Base-by-base conservation (phyloP, 495 filamentous ascomycete species). In the Peziza echinospora region DNA sequence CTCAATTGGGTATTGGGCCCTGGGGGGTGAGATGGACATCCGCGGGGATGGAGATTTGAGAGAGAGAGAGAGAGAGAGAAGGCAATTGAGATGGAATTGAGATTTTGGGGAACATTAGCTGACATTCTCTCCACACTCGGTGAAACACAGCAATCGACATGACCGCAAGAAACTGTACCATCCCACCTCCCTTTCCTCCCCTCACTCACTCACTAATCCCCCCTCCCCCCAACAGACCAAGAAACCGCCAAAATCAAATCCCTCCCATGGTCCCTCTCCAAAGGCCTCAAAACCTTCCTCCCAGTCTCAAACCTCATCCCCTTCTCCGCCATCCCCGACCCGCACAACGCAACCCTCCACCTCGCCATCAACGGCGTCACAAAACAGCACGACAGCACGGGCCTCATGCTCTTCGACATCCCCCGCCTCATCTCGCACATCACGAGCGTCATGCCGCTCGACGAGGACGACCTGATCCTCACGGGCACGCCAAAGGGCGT, bases 401-500 rank as follows among this genome's bases (percentile, higher is more conserved):
- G 73, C 51, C 64, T 96, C 55, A 96, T 97, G 85, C 72, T 97
- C 23, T 91, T 91, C 68, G 66, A 68, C 21, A 84, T 97, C 51
- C 84, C 87, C n/a, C 62, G 78, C 49, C 71, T 87, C 44, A 63
- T 97, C 60, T 79, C 77, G 50, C 84, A 94, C 65, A 91, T 96
- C 55, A 84, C 81, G 41, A 74, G 75, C 53, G 82, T 94, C n/a
- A 92, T 93, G 80, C 84, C 82, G 3, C 67, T 97, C 51, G 80
- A 92, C 65, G 69, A 79, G 59, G 89, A 86, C 37, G 89, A 97
- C 65, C 71, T 96, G 59, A 73, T 97, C 28, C 64, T 97, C 52
- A 96, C 89, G 23, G 89, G 89, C 34, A 97, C 89, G 42, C 89
- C 89, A 34, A 96, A 96, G 71, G 89, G 89, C 8, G 91, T 96